Evolutionary conservation across 805 yeast genomes (phyloP).

Genomic region (Kodamaea sagamina): DNA sequence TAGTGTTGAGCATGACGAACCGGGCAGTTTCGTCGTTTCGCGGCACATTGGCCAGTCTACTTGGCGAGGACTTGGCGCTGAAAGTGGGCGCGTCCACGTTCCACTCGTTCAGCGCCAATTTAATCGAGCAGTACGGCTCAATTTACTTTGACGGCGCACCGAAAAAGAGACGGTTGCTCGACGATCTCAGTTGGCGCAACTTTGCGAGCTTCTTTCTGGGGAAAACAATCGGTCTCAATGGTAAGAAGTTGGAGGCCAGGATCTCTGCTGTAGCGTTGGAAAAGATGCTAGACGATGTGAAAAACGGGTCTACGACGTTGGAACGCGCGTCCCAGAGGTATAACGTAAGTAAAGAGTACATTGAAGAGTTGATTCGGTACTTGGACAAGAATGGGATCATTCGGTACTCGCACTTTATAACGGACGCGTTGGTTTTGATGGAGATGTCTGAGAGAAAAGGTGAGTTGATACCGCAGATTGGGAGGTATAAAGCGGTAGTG

Average conservation of each 20-base stretch:
- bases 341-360: constrained; percentile 29
- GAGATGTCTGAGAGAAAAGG: constrained; percentile 11
- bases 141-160: constrained; percentile 11
- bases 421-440: constrained; percentile 32
- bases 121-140: constrained; percentile 42
- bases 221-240: constrained; percentile 32
- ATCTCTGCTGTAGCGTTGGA: constrained; percentile 28
- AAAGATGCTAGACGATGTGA: constrained; percentile 24
- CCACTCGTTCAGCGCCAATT: constrained; percentile 59
- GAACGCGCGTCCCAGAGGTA: constrained; percentile 26
- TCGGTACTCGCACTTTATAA: constrained; percentile 38
- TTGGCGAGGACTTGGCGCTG: constrained; percentile 36
- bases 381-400: constrained; percentile 36
- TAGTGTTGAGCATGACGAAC: constrained; percentile 69
- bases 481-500: constrained; percentile 40
- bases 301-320: constrained; percentile 23
- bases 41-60: constrained; percentile 27
- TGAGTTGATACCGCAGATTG: constrained; percentile 23
- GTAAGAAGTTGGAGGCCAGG: constrained; percentile 24
- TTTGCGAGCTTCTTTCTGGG: constrained; percentile 37
- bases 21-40: constrained; percentile 58
- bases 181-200: constrained; percentile 54
- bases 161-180: constrained; percentile 40
- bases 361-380: constrained; percentile 29
- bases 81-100: constrained; percentile 55